Evolutionary conservation across 495 filamentous ascomycete species (phyloP).

Genomic region (Platismatia glauca): DNA sequence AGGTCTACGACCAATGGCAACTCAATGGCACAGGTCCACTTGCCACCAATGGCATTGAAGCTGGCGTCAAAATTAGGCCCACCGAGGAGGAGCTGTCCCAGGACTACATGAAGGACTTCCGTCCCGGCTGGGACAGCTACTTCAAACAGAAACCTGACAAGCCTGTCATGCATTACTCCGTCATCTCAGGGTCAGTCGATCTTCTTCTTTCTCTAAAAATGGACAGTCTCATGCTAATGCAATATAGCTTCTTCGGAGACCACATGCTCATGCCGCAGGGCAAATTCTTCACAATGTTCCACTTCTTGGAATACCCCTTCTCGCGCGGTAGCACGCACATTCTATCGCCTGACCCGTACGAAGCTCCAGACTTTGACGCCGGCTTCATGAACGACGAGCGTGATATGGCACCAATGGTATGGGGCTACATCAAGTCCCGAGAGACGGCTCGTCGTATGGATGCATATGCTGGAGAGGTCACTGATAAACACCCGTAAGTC

Average conservation of each 20-base stretch:
- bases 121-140: slow-evolving; percentile 65
- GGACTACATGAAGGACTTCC: slow-evolving; percentile 61
- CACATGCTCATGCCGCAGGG: slow-evolving; percentile 67
- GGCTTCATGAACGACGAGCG: slow-evolving; percentile 82
- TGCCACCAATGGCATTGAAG: slow-evolving; percentile 79
- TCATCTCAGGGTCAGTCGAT: slow-evolving; percentile 46
- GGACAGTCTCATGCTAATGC: slow-evolving; percentile 1
- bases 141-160: slow-evolving; percentile 82
- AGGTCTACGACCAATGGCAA: slow-evolving; percentile 67
- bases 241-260: slow-evolving; percentile 48
- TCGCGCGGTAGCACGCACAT: slow-evolving; percentile 67
- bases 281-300: slow-evolving; percentile 85
- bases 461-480: slow-evolving; percentile 69
- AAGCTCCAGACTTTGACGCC: slow-evolving; percentile 68
- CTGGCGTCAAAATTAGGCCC: slow-evolving; percentile 71
- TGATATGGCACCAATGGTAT: slow-evolving; percentile 77
- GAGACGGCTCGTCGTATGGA: slow-evolving; percentile 74
- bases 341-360: slow-evolving; percentile 61
- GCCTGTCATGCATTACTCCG: slow-evolving; percentile 74
- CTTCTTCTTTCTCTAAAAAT: not conserved
- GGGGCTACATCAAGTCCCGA: slow-evolving; percentile 79
- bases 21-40: slow-evolving; percentile 69
- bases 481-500: slow-evolving; percentile 46
- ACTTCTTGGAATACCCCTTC: slow-evolving; percentile 77
- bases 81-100: slow-evolving; percentile 59